Evolutionary conservation across 129 eudicot species (phyloP).

Genomic region (Ambrosia trifida): DNA sequence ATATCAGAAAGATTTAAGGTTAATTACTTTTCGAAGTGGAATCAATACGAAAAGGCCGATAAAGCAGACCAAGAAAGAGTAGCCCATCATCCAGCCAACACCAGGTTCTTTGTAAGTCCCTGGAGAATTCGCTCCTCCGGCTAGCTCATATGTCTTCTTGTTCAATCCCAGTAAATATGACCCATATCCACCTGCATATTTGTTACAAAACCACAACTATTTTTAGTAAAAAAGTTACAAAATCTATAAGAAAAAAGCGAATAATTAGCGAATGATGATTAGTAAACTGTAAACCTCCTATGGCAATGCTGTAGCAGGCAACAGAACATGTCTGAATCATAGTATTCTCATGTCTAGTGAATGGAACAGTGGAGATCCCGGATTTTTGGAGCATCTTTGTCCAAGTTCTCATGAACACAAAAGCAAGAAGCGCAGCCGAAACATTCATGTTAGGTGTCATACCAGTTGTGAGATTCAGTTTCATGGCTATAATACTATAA

Average conservation of each 20-base stretch:
- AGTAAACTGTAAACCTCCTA: conserved; percentile 52
- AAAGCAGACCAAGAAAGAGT: conserved; percentile 69
- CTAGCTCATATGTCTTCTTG: conserved; percentile 69
- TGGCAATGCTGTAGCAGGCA: conserved; percentile 77
- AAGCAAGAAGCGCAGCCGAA: conserved; percentile 82
- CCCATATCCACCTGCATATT: conserved; percentile 71
- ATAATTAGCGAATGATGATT: background rate
- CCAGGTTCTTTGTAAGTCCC: conserved; percentile 68
- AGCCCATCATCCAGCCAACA: conserved; percentile 78
- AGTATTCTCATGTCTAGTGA: conserved; percentile 84
- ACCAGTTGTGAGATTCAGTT: conserved; percentile 76
- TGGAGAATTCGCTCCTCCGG: conserved; percentile 58
- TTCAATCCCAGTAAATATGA: conserved; percentile 67
- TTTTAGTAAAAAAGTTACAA: background rate
- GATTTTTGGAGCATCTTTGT: conserved; percentile 54
- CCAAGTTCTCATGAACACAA: conserved; percentile 66
- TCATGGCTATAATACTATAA: conserved; percentile 76
- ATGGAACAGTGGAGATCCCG: conserved; percentile 62
- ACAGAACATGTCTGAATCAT: conserved; percentile 87
- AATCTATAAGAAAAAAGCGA: background rate
- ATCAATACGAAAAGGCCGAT: conserved; percentile 80
- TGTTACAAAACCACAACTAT: background rate
- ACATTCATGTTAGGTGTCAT: conserved; percentile 75
- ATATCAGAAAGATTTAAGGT: background rate
- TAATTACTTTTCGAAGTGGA: conserved; percentile 74